Percentiles rank a stretch among this genome's conserved stretches.
Evolutionary conservation across 805 yeast genomes (phyloP).

Genomic region (Candida schatavii): DNA sequence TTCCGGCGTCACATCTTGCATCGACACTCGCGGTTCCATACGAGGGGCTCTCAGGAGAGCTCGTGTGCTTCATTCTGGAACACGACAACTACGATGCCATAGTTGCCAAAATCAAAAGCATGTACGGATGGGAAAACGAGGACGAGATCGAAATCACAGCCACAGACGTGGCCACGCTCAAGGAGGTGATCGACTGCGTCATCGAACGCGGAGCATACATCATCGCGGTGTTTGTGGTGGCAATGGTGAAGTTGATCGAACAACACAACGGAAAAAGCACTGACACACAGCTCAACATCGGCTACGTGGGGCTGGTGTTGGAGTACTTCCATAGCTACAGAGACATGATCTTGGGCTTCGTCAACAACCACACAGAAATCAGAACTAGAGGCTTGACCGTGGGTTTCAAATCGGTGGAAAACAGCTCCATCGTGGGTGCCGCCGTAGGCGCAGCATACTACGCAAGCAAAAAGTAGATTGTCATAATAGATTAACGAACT

Average conservation of each 20-base stretch:
- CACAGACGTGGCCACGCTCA: slow-evolving; percentile 27
- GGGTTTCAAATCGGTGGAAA: slow-evolving; percentile 37
- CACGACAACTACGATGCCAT: slow-evolving; percentile 16
- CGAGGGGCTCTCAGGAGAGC: slow-evolving; percentile 40
- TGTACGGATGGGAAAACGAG: slow-evolving; percentile 18
- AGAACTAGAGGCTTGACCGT: slow-evolving; percentile 28
- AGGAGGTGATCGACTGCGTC: slow-evolving; percentile 33
- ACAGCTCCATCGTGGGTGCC: slow-evolving; percentile 52
- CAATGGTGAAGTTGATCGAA: slow-evolving; percentile 29
- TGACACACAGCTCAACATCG: slow-evolving; percentile 28
- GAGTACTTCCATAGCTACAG: slow-evolving; percentile 42
- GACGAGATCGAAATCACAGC: slow-evolving; percentile 12
- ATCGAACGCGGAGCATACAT: slow-evolving; percentile 44
- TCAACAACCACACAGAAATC: slow-evolving; percentile 23
- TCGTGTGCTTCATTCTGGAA: slow-evolving; percentile 39
- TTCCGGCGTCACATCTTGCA: slow-evolving; percentile 10
- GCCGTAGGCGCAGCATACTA: slow-evolving; percentile 49
- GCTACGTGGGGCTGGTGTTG: slow-evolving; percentile 53
- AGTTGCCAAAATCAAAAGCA: slow-evolving; percentile 16
- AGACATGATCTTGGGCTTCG: slow-evolving; percentile 19
- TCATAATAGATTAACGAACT: neutral
- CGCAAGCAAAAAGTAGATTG: neutral
- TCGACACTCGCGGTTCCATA: slow-evolving; percentile 14
- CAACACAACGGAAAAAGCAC: slow-evolving; percentile 19
- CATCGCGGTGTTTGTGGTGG: slow-evolving; percentile 40